These are phyloP conservation scores for Tricholoma saponaceum DNA, from an alignment of 768 basidiomycete species.

Conservation along the genomic window DNA sequence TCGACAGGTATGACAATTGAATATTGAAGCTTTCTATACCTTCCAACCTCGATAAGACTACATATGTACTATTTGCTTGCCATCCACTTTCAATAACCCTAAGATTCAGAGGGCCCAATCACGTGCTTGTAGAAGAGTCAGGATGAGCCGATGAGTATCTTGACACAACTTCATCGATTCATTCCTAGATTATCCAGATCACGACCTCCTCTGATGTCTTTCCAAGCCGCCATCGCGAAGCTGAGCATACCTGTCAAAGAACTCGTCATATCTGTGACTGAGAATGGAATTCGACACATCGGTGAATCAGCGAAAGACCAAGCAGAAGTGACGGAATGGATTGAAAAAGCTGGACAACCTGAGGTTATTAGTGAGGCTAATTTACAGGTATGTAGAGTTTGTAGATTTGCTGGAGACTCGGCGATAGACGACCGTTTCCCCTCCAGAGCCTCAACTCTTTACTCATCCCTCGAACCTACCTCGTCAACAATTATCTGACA, in stretches of 20 bases:
- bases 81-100: neutral
- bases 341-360: conserved; percentile 55
- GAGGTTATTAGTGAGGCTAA: conserved; percentile 42
- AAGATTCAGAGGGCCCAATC: too few species aligned
- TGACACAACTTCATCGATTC: conserved; percentile 40
- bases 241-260: conserved; percentile 47
- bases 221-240: conserved; percentile 44
- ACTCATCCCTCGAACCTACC: conserved; percentile 76
- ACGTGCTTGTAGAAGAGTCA: too few species aligned
- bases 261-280: conserved; percentile 47
- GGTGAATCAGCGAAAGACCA: conserved; percentile 61
- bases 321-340: conserved; percentile 64
- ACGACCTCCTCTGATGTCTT: conserved; percentile 41
- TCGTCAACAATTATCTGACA: conserved; percentile 80
- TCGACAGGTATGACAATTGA: conserved; percentile 40
- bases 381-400: conserved; percentile 40
- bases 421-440: conserved; percentile 2
- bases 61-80: neutral
- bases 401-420: neutral
- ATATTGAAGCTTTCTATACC: neutral
- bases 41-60: neutral
- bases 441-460: conserved; percentile 66
- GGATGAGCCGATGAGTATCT: conserved; percentile 21
- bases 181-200: conserved; percentile 30
- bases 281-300: conserved; percentile 37